Conservation (phyloP, 352 stramenopile species). For the Discostella stelligera region DNA sequence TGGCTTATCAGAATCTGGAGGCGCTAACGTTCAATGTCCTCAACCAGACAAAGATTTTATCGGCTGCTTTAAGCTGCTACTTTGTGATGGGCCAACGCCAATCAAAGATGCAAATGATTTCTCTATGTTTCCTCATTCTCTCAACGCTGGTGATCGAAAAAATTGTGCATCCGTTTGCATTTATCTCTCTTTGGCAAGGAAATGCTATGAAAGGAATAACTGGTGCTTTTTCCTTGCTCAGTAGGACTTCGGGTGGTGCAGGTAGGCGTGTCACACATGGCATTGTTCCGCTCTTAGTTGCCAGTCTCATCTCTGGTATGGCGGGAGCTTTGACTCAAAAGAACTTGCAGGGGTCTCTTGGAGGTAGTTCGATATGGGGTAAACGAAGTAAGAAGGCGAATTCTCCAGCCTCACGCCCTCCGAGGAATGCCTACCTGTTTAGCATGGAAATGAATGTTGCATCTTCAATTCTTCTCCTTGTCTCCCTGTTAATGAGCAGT, state of each 20-base stretch:
- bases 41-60: slow-evolving; percentile 75
- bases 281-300: slow-evolving; percentile 58
- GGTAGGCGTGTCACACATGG: slow-evolving; percentile 42
- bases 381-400: neutral
- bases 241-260: neutral
- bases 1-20: slow-evolving; percentile 66
- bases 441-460: slow-evolving; percentile 61
- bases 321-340: slow-evolving; percentile 64
- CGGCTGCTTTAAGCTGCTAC: slow-evolving; percentile 64
- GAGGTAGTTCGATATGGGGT: slow-evolving; percentile 12
- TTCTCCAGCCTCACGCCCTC: slow-evolving; percentile 15
- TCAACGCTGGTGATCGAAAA: slow-evolving; percentile 61
- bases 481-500: slow-evolving; percentile 36
- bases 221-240: slow-evolving; percentile 16
- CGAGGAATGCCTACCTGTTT: slow-evolving; percentile 65
- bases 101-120: slow-evolving; percentile 51
- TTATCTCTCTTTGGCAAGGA: slow-evolving; percentile 12
- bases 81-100: slow-evolving; percentile 59
- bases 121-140: slow-evolving; percentile 55
- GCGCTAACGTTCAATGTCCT: slow-evolving; percentile 65
- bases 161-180: slow-evolving; percentile 42
- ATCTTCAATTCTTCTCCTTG: slow-evolving; percentile 39
- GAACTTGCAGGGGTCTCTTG: slow-evolving; percentile 48
- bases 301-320: slow-evolving; percentile 63
- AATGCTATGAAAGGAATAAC: slow-evolving; percentile 25